These are phyloP conservation scores for Saussurea involucrata DNA, from an alignment of 129 eudicot genomes.

Conservation along the genomic window DNA sequence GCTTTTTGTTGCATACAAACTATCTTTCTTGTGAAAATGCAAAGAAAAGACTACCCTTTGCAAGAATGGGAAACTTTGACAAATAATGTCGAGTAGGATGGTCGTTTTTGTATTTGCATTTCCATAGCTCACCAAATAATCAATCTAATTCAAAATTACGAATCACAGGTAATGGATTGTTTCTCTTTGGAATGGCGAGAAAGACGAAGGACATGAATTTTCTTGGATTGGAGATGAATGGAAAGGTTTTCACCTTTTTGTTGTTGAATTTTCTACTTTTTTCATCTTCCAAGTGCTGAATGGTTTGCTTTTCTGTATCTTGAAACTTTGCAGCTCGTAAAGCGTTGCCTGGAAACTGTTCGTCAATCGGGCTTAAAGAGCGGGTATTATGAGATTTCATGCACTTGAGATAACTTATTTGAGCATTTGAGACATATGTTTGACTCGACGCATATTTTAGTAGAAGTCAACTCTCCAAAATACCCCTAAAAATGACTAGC, in stretches of 20 bases:
- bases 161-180: slow-evolving; percentile 79
- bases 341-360: slow-evolving; percentile 53
- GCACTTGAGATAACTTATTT: neutral
- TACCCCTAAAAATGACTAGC: neutral
- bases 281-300: slow-evolving; percentile 16
- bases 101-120: neutral
- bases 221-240: slow-evolving; percentile 79
- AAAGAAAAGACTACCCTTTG: neutral
- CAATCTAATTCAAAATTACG: slow-evolving; percentile 6
- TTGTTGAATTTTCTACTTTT: neutral
- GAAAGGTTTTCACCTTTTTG: slow-evolving; percentile 44
- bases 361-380: slow-evolving; percentile 44
- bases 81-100: neutral
- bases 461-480: neutral
- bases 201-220: slow-evolving; percentile 66
- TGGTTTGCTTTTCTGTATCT: slow-evolving; percentile 1
- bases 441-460: too few species aligned
- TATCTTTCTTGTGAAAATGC: neutral
- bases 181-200: slow-evolving; percentile 66
- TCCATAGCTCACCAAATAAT: too few species aligned
- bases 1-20: neutral
- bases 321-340: slow-evolving; percentile 61
- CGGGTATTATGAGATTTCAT: slow-evolving; percentile 33
- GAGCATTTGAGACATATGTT: neutral
- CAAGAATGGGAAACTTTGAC: neutral